Evolutionary conservation across 306 rosid species (phyloP).

Genomic region (Inga oerstediana): DNA sequence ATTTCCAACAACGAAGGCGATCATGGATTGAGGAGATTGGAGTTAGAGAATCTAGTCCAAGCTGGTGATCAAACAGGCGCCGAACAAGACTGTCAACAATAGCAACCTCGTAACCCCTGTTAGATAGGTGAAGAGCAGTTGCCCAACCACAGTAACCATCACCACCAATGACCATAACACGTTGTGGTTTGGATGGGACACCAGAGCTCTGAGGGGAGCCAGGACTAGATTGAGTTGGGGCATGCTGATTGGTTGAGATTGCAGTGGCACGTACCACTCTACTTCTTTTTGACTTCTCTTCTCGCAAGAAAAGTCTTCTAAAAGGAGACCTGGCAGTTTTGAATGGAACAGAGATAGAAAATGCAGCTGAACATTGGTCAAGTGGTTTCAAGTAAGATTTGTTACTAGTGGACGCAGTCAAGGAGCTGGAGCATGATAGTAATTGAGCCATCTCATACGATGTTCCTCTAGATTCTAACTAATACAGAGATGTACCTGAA

Average conservation of each 20-base stretch:
- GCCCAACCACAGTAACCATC: slow-evolving; percentile 99
- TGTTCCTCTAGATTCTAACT: slow-evolving; percentile 16
- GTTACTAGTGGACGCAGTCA: slow-evolving; percentile 53
- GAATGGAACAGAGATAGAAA: slow-evolving; percentile 42
- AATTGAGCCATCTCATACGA: slow-evolving; percentile 66
- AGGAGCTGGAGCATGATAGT: slow-evolving; percentile 74
- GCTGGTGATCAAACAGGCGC: slow-evolving; percentile 92
- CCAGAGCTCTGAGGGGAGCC: slow-evolving; percentile 34
- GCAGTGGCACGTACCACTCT: slow-evolving; percentile 53
- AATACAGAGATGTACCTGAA: slow-evolving; percentile 38
- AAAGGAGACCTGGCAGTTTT: slow-evolving; percentile 48
- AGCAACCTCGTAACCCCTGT: slow-evolving; percentile 91
- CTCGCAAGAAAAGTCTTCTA: slow-evolving; percentile 48
- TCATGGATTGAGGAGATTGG: slow-evolving; percentile 88
- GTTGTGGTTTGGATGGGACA: slow-evolving; percentile 62
- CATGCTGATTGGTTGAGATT: slow-evolving; percentile 55
- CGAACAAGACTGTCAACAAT: slow-evolving; percentile 90
- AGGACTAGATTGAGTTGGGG: slow-evolving; percentile 56
- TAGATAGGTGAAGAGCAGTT: slow-evolving; percentile 95
- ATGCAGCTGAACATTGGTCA: slow-evolving; percentile 44
- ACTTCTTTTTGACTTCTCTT: slow-evolving; percentile 44
- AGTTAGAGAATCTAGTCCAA: slow-evolving; percentile 81
- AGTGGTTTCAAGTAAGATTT: slow-evolving; percentile 53
- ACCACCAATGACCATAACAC: slow-evolving; percentile 93
- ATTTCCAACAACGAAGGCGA: slow-evolving; percentile 79